Base-by-base conservation (phyloP, 305 asterid species). In the Striga hermonthica region DNA sequence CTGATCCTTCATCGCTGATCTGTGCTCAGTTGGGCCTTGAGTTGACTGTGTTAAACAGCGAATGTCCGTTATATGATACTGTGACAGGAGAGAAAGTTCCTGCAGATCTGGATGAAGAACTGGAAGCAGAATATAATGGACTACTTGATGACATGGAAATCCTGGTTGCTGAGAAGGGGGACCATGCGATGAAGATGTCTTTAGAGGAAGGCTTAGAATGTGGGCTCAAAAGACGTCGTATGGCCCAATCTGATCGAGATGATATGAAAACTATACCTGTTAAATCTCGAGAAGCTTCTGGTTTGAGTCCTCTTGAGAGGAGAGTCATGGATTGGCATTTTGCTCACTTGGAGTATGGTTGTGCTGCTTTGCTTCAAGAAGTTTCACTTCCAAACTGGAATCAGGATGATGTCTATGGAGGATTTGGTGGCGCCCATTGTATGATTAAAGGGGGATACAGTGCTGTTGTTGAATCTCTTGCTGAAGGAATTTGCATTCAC, bases 251-350 rank as follows among this genome's bases (percentile, higher is more conserved):
- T 55, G 71, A 68, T 59, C 75, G 48, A 72, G 74, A 61, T 70
- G 64, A 72, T 57, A 12, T 62, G 61, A 80, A 75, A 68, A 53
- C 49, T 68, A 62, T 62, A 38, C 78, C 76, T 62, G 79, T 69
- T 41, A 82, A 70, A 72, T 60, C 65, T 68, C 74, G 73, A 43
- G 89, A 76, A 79, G 31, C 31, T 22, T 22, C 31, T 22, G 78
- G 75, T 31, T 71, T 87, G 83, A 89, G 79, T 81, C 98, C 95
- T 78, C 86, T 86, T 55, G 98, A 94, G 83, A 86, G 99, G 83
- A 90, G 99, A 82, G 95, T 90, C 67, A 94, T 94, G 93, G 95
- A 94, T 84, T 94, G 99, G 99, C 99, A 94, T 83, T 91, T 90
- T 72, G 99, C 99, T 11, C 90, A 94, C 79, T 76, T 94, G 73